Conservation (phyloP, 2,329 filamentous ascomycete species). For the Xylaria sp. region DNA sequence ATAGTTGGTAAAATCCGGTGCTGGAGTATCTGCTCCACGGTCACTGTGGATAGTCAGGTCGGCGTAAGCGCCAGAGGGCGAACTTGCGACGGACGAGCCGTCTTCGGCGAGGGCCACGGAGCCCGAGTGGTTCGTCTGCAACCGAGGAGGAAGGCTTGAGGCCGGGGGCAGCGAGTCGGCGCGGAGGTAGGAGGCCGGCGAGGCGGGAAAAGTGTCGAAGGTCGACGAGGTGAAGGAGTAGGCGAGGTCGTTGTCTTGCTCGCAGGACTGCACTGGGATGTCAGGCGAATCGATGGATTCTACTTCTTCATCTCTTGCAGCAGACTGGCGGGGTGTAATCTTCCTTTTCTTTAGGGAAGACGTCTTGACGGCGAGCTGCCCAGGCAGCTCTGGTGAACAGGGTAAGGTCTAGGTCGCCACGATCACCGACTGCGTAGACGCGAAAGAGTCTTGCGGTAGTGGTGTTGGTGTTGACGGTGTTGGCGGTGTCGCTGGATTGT, state of each 20-base stretch:
- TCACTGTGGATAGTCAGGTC: conserved; percentile 68
- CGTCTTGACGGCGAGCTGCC: conserved; percentile 77
- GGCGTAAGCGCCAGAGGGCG: conserved; percentile 66
- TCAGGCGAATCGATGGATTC: conserved; percentile 53
- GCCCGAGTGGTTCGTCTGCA: conserved; percentile 58
- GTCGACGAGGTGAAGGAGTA: conserved; percentile 61
- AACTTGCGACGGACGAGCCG: conserved; percentile 66
- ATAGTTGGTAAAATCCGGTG: conserved; percentile 52
- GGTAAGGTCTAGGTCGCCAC: conserved; percentile 26
- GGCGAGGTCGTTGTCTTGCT: conserved; percentile 59
- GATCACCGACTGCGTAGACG: conserved; percentile 23
- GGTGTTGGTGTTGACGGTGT: not conserved
- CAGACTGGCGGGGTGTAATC: conserved; percentile 62
- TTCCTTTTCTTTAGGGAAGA: conserved; percentile 80
- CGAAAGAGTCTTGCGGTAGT: not conserved
- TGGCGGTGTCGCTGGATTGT: not conserved
- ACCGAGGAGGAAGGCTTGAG: conserved; percentile 62
- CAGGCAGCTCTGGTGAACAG: conserved; percentile 62
- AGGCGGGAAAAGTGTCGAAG: conserved; percentile 54
- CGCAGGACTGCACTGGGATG: conserved; percentile 63
- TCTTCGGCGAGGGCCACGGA: conserved; percentile 60
- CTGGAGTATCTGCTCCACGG: conserved; percentile 56
- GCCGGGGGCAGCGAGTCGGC: conserved; percentile 54
- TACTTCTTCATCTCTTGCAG: conserved; percentile 53
- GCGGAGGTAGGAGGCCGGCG: conserved; percentile 45